A percentile compares a stretch with the other conserved stretches of the same genome.
Evolutionary conservation across 805 yeast genomes (phyloP).

Genomic region (Wickerhamiella qilinensis): DNA sequence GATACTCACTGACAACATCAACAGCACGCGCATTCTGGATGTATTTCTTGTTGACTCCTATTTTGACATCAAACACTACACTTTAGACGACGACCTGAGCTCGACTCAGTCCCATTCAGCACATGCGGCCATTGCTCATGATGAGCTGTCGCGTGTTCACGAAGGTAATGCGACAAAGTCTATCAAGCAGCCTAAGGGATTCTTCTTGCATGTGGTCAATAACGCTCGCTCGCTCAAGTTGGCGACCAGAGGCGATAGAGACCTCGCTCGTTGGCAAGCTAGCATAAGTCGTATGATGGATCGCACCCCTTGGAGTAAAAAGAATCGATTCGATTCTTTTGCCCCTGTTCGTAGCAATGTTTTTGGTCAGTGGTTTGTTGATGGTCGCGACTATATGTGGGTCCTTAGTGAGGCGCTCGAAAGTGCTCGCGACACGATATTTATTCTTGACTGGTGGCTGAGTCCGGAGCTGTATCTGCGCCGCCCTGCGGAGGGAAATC

Average conservation of each 20-base stretch:
- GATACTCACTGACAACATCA: constrained; percentile 70
- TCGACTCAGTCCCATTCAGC: not conserved
- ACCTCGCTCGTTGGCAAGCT: constrained; percentile 64
- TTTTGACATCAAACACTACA: constrained; percentile 33
- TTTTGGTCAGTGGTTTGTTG: constrained; percentile 94
- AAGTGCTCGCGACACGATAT: constrained; percentile 85
- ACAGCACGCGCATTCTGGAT: constrained; percentile 77
- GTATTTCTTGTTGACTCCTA: constrained; percentile 74
- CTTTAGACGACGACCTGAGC: not conserved
- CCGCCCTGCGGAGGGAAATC: constrained; percentile 90
- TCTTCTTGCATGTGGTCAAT: constrained; percentile 19
- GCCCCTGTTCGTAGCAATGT: constrained; percentile 81
- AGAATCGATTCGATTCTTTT: constrained; percentile 70
- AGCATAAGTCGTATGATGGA: constrained; percentile 53
- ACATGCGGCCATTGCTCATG: not conserved
- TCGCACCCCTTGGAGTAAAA: constrained; percentile 54
- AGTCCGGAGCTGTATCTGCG: constrained; percentile 86
- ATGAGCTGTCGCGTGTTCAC: not conserved
- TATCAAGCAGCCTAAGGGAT: constrained; percentile 5
- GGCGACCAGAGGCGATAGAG: constrained; percentile 63
- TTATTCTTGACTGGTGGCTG: constrained; percentile 98
- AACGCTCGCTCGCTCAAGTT: constrained; percentile 28
- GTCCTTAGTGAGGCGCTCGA: constrained; percentile 82
- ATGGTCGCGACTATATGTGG: constrained; percentile 93
- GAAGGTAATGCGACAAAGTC: not conserved